Percentiles rank a stretch among this genome's conserved stretches.
Evolutionary conservation across 805 yeast genomes (phyloP).

Genomic region (Wickerhamomyces silvicola): DNA sequence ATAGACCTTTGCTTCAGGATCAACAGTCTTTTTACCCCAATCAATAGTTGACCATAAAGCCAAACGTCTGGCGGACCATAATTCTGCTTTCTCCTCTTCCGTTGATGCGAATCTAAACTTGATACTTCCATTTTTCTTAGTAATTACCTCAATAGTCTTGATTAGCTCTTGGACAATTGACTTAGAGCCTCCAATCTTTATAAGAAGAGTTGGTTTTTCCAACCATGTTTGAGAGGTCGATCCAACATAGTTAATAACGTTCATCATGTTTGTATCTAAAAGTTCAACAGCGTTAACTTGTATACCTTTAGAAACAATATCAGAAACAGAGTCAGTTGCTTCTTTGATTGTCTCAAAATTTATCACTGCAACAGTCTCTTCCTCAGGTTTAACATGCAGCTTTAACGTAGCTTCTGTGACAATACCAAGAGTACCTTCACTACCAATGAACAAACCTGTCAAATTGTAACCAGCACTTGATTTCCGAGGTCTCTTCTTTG

Average conservation of each 20-base stretch:
- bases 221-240: slow-evolving; percentile 46
- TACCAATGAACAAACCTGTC: slow-evolving; percentile 68
- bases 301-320: slow-evolving; percentile 54
- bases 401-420: slow-evolving; percentile 73
- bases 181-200: slow-evolving; percentile 55
- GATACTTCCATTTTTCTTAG: slow-evolving; percentile 46
- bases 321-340: slow-evolving; percentile 66
- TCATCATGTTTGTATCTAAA: slow-evolving; percentile 68
- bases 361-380: slow-evolving; percentile 63
- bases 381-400: slow-evolving; percentile 56
- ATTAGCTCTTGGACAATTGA: slow-evolving; percentile 42
- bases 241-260: slow-evolving; percentile 52
- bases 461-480: slow-evolving; percentile 76
- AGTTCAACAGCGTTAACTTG: slow-evolving; percentile 71
- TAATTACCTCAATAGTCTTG: slow-evolving; percentile 41
- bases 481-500: slow-evolving; percentile 68
- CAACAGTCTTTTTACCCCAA: slow-evolving; percentile 44
- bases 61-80: slow-evolving; percentile 75
- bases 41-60: slow-evolving; percentile 61
- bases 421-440: slow-evolving; percentile 76
- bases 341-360: slow-evolving; percentile 61
- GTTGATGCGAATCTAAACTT: slow-evolving; percentile 59
- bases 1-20: slow-evolving; percentile 49
- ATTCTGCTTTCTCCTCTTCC: slow-evolving; percentile 55
- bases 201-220: slow-evolving; percentile 55